Conservation (phyloP, 345 rosid species). For the Moricandia moricandioides region DNA sequence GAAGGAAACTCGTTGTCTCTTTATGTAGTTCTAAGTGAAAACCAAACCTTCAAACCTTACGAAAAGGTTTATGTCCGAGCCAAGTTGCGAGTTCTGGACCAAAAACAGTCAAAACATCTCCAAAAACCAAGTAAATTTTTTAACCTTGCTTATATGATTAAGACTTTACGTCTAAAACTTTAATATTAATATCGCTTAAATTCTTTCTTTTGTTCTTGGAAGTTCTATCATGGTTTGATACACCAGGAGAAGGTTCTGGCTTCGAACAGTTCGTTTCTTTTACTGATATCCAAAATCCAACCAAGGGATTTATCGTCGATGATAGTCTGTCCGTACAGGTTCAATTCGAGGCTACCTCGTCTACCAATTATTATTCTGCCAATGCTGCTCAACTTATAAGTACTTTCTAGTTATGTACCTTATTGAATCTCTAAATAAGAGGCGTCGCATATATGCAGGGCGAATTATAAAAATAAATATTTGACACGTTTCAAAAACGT, state of each 20-base stretch:
- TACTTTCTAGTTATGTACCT: background rate
- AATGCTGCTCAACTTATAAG: background rate
- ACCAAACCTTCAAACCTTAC: constrained; percentile 4
- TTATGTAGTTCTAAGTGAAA: constrained; percentile 1
- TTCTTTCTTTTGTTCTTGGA: background rate
- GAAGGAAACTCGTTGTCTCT: constrained; percentile 17
- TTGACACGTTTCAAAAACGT: background rate
- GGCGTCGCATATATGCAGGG: background rate
- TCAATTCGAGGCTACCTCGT: constrained; percentile 2
- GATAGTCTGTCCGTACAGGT: constrained; percentile 1
- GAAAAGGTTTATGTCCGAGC: constrained; percentile 17
- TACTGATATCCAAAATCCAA: background rate
- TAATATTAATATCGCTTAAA: background rate
- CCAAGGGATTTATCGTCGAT: constrained; percentile 12
- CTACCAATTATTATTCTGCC: constrained; percentile 1
- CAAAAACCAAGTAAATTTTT: constrained; percentile 10
- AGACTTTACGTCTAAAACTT: background rate
- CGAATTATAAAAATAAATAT: background rate
- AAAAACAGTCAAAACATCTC: background rate
- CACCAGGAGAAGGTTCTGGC: background rate
- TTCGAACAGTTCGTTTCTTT: constrained; percentile 16
- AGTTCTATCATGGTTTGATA: constrained; percentile 16
- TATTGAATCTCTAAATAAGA: background rate
- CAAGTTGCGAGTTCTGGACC: constrained; percentile 21
- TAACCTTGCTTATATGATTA: background rate